A percentile compares a stretch with the other conserved stretches of the same genome.
Evolutionary conservation across 2,329 filamentous ascomycete genomes (phyloP).

Genomic region (Phaeosphaeria sp.): DNA sequence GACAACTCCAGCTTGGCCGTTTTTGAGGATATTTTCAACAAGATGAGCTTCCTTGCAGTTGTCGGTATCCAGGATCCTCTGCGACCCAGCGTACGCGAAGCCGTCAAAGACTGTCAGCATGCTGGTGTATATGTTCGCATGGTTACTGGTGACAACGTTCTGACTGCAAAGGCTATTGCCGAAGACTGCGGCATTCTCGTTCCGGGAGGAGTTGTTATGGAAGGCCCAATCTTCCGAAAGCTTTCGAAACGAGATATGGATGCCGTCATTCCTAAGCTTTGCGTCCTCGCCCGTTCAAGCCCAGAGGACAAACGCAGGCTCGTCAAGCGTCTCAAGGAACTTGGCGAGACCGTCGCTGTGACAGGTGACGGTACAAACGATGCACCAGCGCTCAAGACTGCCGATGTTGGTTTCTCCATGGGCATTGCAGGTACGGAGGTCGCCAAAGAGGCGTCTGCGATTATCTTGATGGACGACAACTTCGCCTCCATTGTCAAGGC

Average conservation of each 20-base stretch:
- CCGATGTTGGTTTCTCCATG: conserved; percentile 86
- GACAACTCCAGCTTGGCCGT: conserved; percentile 68
- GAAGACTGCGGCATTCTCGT: conserved; percentile 78
- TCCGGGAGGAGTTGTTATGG: conserved; percentile 74
- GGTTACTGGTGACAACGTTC: conserved; percentile 84
- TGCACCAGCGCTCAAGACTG: conserved; percentile 79
- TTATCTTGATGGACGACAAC: conserved; percentile 88
- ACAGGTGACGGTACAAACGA: conserved; percentile 87
- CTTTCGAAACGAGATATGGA: conserved; percentile 66
- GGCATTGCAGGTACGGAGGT: conserved; percentile 84
- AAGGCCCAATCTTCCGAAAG: conserved; percentile 79
- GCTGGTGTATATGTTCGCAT: conserved; percentile 83
- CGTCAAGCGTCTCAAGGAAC: conserved; percentile 67
- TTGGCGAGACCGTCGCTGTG: conserved; percentile 79
- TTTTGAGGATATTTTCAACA: conserved; percentile 71
- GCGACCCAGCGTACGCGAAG: conserved; percentile 74
- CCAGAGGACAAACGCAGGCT: conserved; percentile 73
- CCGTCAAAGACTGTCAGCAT: conserved; percentile 74
- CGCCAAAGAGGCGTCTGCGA: conserved; percentile 83
- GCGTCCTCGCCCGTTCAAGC: conserved; percentile 72
- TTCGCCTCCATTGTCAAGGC: conserved; percentile 87
- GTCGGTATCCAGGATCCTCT: conserved; percentile 85
- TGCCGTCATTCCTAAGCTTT: conserved; percentile 65
- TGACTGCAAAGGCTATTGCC: conserved; percentile 80
- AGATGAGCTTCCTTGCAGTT: conserved; percentile 76